phyloP scores from a whole-genome alignment of 208 protist species.

The Acanthamoeba rhysodes region DNA sequence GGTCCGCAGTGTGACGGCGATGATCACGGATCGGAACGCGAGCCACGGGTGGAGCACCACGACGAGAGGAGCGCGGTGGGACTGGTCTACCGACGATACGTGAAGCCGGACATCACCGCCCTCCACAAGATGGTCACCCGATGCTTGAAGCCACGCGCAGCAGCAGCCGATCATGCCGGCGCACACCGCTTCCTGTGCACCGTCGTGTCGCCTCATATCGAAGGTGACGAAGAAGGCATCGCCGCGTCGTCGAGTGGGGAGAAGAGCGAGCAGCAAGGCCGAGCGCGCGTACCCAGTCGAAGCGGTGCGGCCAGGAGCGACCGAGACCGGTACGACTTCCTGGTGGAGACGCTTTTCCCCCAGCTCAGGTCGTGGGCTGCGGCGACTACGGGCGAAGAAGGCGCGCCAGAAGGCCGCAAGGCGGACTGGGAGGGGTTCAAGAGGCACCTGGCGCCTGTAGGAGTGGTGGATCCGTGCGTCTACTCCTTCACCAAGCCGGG shows the following conservation, averaged over 20 bases:
- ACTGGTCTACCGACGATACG: not conserved
- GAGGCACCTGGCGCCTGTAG: not conserved
- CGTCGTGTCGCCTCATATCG: not conserved
- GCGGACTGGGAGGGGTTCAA: not conserved
- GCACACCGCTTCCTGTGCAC: not conserved
- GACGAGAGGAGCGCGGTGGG: not conserved
- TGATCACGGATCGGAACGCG: too few species aligned
- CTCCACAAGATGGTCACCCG: not conserved
- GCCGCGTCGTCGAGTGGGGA: not conserved
- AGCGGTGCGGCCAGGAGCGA: not conserved
- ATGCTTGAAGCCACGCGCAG: not conserved
- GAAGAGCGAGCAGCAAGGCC: not conserved
- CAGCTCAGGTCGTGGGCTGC: not conserved
- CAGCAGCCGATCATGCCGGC: not conserved
- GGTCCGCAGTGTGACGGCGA: too few species aligned
- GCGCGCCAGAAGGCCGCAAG: not conserved
- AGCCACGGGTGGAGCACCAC: not conserved
- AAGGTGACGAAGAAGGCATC: too few species aligned
- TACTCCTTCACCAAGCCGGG: conserved; percentile 37
- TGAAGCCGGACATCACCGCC: not conserved
- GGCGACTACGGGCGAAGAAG: not conserved
- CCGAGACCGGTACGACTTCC: not conserved
- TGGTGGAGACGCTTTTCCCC: not conserved
- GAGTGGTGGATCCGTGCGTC: conserved; percentile 18
- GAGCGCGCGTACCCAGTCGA: not conserved